Evolutionary conservation across 345 rosid genomes (phyloP).

Genomic region (Rhodamnia rubescens): DNA sequence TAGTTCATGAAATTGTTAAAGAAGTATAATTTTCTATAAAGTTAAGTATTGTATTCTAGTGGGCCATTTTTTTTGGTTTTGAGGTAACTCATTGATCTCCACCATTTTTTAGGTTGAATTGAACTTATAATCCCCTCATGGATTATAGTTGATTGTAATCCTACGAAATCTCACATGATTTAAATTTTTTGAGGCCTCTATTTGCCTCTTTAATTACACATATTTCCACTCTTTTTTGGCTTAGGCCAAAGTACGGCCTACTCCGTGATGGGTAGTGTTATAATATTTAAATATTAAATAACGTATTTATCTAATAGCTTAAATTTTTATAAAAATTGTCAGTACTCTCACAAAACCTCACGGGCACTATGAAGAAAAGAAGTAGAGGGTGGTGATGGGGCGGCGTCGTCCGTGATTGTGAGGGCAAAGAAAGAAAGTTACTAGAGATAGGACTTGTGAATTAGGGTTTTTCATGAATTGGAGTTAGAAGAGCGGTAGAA

Average conservation of each 20-base stretch:
- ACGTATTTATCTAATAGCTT: accelerated
- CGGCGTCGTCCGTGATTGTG: not conserved
- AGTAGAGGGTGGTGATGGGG: not conserved
- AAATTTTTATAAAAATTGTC: accelerated
- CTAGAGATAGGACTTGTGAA: not conserved
- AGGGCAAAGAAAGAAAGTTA: not conserved
- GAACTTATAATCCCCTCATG: not conserved
- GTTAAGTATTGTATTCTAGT: not conserved
- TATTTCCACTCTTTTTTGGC: not conserved
- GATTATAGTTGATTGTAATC: not conserved
- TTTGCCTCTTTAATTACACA: not conserved
- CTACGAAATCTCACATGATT: not conserved
- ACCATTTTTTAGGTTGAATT: not conserved
- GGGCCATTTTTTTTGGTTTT: not conserved
- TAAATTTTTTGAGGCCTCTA: not conserved
- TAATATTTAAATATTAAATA: not conserved
- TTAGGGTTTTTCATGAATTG: not conserved
- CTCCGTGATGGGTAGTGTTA: not conserved
- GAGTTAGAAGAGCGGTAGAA: not conserved
- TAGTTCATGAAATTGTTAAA: not conserved
- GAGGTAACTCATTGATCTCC: not conserved
- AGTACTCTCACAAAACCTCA: accelerated
- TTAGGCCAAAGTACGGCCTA: not conserved
- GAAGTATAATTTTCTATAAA: not conserved
- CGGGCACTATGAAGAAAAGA: not conserved